Evolutionary conservation across 129 eudicot genomes (phyloP).

Genomic region (Apium graveolens): DNA sequence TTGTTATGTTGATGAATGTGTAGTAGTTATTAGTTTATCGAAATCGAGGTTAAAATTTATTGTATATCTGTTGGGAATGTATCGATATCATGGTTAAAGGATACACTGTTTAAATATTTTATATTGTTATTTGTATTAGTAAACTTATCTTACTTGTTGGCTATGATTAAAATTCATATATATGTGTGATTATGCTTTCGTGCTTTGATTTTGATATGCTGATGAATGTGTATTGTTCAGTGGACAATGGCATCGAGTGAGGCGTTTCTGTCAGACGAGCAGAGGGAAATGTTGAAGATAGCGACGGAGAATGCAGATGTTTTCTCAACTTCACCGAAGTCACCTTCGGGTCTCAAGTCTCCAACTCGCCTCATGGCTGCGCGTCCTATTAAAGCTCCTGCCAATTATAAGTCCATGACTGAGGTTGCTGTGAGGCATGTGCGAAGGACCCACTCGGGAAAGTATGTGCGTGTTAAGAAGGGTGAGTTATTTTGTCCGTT

Average conservation of each 20-base stretch:
- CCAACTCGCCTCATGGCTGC: not conserved
- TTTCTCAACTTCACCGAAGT: conserved; percentile 10
- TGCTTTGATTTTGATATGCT: not conserved
- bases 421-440: conserved; percentile 28
- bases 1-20: not conserved
- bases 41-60: too few relatives aligned
- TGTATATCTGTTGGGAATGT: too few relatives aligned
- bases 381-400: conserved; percentile 15
- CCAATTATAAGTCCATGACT: conserved; percentile 11
- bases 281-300: conserved; percentile 23
- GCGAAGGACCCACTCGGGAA: conserved; percentile 28
- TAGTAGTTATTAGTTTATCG: too few relatives aligned
- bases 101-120: not conserved
- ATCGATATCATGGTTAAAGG: not conserved
- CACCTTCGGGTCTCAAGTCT: not conserved
- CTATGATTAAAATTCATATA: not conserved
- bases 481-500: conserved; percentile 5
- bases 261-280: conserved; percentile 30
- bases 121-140: too few relatives aligned
- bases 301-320: conserved; percentile 17
- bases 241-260: conserved; percentile 24
- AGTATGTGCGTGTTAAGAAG: conserved; percentile 27
- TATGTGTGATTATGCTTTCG: not conserved
- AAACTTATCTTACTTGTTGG: not conserved
- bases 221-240: not conserved